A percentile compares a stretch with the other conserved stretches of the same genome.
phyloP scores from a whole-genome alignment of 2,329 filamentous ascomycete genomes.

The Sporothrix mexicana region DNA sequence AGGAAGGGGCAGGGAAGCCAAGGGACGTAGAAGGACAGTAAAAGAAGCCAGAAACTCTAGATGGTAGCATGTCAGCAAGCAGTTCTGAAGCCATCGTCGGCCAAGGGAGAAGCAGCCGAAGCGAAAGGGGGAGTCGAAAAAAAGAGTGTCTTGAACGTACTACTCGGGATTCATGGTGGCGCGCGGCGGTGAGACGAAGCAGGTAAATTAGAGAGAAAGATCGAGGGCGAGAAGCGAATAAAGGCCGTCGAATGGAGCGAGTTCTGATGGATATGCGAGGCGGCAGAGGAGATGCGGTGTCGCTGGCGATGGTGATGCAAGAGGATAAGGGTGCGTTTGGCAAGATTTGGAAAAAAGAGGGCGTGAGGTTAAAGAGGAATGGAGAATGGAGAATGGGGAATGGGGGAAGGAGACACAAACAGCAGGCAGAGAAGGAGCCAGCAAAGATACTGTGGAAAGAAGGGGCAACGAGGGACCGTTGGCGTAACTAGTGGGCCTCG shows the following conservation, averaged over 20 bases:
- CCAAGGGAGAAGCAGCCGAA: background rate
- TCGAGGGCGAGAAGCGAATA: background rate
- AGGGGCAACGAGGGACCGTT: background rate
- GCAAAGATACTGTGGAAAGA: slow-evolving; percentile 5
- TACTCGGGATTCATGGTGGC: slow-evolving; percentile 89
- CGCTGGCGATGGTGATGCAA: slow-evolving; percentile 22
- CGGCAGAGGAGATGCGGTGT: background rate
- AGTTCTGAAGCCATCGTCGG: background rate
- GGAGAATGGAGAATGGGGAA: slow-evolving; percentile 30
- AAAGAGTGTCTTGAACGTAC: slow-evolving; percentile 54
- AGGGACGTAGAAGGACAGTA: background rate
- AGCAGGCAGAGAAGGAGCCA: slow-evolving; percentile 9
- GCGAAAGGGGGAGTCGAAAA: slow-evolving; percentile 32
- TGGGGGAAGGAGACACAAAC: slow-evolving; percentile 14
- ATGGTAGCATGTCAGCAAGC: slow-evolving; percentile 26
- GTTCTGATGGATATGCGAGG: background rate
- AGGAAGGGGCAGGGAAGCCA: background rate
- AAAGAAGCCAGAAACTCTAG: slow-evolving; percentile 20
- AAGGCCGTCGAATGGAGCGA: background rate
- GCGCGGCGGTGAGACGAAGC: slow-evolving; percentile 39
- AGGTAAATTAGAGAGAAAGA: background rate
- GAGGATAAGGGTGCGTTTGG: slow-evolving; percentile 11
- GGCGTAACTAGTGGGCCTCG: background rate
- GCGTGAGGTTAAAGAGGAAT: slow-evolving; percentile 17
- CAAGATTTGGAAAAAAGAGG: slow-evolving; percentile 12